These are phyloP conservation scores for Royoungia palumana DNA, from an alignment of 768 basidiomycete genomes.

Conservation along the genomic window DNA sequence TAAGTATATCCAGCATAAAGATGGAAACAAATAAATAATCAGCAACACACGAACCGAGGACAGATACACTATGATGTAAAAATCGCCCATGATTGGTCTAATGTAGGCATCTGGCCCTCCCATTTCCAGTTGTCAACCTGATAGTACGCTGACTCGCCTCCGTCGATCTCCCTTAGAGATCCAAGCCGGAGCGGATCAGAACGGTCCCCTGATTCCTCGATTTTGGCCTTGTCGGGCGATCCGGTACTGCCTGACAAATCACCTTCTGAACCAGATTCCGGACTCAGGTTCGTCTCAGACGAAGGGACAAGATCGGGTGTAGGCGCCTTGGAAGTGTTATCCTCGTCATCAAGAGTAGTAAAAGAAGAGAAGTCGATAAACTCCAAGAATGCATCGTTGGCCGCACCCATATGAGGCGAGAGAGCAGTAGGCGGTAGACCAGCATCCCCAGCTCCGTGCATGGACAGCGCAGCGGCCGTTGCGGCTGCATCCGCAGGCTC, in stretches of 20 bases:
- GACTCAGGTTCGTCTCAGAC: constrained; percentile 74
- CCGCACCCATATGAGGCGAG: constrained; percentile 36
- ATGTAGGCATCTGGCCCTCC: constrained; percentile 61
- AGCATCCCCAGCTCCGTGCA: constrained; percentile 25
- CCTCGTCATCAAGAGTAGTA: constrained; percentile 51
- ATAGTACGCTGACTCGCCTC: constrained; percentile 71
- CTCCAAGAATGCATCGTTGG: constrained; percentile 40
- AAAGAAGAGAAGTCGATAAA: constrained; percentile 70
- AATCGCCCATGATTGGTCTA: constrained; percentile 74
- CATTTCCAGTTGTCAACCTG: constrained; percentile 60
- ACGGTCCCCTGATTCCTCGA: constrained; percentile 44
- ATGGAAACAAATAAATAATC: constrained; percentile 41
- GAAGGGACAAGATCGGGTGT: constrained; percentile 72
- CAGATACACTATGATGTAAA: constrained; percentile 36
- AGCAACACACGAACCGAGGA: constrained; percentile 29
- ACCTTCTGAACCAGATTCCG: constrained; percentile 67
- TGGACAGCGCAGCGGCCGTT: constrained; percentile 27
- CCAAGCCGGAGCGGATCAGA: constrained; percentile 56
- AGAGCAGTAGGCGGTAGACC: constrained; percentile 32
- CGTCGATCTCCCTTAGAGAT: constrained; percentile 67
- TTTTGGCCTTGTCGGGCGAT: constrained; percentile 48
- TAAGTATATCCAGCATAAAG: constrained; percentile 42
- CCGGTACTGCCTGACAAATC: constrained; percentile 47
- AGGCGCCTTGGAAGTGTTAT: constrained; percentile 60
- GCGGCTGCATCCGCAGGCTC: constrained; percentile 36